Evolutionary conservation across 2,329 filamentous ascomycete genomes (phyloP).

Genomic region (Cladorrhinum sp.): DNA sequence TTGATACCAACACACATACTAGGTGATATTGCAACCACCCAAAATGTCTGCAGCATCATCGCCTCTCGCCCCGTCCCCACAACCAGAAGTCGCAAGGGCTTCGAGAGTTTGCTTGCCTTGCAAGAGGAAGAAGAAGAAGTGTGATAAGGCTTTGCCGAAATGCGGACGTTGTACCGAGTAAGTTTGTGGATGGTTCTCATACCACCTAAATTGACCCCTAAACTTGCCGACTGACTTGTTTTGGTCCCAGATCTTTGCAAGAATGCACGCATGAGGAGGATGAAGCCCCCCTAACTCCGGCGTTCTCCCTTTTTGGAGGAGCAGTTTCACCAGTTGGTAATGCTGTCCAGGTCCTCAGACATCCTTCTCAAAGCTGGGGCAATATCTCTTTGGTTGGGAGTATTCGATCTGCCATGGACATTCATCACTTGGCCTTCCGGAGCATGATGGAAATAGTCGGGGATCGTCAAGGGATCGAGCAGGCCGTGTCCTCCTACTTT

Average conservation of each 20-base stretch:
- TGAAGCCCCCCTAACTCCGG: background rate
- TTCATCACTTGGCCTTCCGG: constrained; percentile 28
- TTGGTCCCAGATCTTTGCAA: constrained; percentile 25
- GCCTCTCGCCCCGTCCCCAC: constrained; percentile 23
- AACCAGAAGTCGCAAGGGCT: constrained; percentile 21
- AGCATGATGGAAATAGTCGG: constrained; percentile 28
- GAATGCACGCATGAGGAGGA: constrained; percentile 31
- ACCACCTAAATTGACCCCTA: constrained; percentile 4
- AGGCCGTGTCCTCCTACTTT: constrained; percentile 28
- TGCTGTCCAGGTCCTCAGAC: background rate
- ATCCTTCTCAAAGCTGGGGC: constrained; percentile 11
- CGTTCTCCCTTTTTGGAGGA: constrained; percentile 13
- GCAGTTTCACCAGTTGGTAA: constrained; percentile 2
- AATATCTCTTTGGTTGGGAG: constrained; percentile 25
- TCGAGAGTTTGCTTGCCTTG: constrained; percentile 31
- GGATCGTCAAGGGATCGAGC: constrained; percentile 25
- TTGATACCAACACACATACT: background rate
- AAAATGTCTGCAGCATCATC: constrained; percentile 24
- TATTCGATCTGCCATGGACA: constrained; percentile 28
- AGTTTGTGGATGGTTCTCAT: too few relatives aligned
- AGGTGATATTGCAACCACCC: background rate
- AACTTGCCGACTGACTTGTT: background rate
- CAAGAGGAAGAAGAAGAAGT: constrained; percentile 30
- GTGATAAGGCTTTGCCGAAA: constrained; percentile 30
- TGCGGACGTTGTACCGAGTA: constrained; percentile 32